These are phyloP conservation scores for Diaporthe capsici DNA, from an alignment of 2,329 filamentous ascomycete genomes.

Conservation along the genomic window DNA sequence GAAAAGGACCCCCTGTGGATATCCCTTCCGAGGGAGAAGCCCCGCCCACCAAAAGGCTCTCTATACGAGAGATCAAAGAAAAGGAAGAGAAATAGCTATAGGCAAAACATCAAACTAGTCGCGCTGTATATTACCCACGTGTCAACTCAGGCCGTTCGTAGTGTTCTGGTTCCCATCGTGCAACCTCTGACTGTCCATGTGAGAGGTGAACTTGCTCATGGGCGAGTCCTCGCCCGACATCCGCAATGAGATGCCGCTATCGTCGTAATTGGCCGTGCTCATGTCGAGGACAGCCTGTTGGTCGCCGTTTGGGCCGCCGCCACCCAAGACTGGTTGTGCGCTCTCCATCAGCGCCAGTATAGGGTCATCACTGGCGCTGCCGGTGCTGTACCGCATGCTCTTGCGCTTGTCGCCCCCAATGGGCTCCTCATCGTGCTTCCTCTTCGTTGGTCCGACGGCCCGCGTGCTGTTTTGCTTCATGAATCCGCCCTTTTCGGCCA, in stretches of 20 bases:
- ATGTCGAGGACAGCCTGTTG: slow-evolving; percentile 61
- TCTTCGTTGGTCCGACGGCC: slow-evolving; percentile 46
- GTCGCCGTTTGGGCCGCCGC: slow-evolving; percentile 57
- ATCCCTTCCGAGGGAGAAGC: background rate
- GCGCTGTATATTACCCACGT: slow-evolving; percentile 9
- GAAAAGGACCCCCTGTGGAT: slow-evolving; percentile 21
- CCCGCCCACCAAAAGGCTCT: slow-evolving; percentile 14
- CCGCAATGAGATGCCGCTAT: slow-evolving; percentile 81
- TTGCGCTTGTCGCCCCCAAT: slow-evolving; percentile 32
- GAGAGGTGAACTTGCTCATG: slow-evolving; percentile 69
- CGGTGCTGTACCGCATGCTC: slow-evolving; percentile 55
- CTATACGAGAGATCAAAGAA: slow-evolving; percentile 15
- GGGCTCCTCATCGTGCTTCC: slow-evolving; percentile 28
- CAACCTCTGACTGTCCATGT: slow-evolving; percentile 39
- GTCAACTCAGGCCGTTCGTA: slow-evolving; percentile 34
- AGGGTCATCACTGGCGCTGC: slow-evolving; percentile 60
- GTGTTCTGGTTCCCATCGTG: slow-evolving; percentile 33
- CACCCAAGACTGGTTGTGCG: slow-evolving; percentile 63
- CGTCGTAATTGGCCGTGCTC: slow-evolving; percentile 70
- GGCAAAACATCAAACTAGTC: slow-evolving; percentile 4
- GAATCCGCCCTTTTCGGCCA: slow-evolving; percentile 92
- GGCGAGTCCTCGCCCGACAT: slow-evolving; percentile 76
- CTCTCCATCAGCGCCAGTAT: slow-evolving; percentile 61
- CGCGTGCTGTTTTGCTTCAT: slow-evolving; percentile 70
- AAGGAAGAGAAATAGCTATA: slow-evolving; percentile 2